These are phyloP conservation scores for Saturnispora diversa DNA, from an alignment of 805 yeast genomes.

Conservation along the genomic window DNA sequence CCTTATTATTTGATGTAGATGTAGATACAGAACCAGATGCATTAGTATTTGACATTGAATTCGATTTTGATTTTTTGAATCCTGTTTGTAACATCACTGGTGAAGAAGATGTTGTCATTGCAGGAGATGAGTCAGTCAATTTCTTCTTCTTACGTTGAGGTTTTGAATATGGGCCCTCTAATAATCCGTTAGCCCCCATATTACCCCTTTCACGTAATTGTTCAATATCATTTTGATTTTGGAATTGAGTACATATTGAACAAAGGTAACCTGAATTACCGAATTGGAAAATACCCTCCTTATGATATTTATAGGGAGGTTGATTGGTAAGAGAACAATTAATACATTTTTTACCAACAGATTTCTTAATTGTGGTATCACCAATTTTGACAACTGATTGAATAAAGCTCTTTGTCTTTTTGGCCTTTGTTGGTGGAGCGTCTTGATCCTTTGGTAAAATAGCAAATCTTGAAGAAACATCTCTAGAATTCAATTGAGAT, in stretches of 20 bases:
- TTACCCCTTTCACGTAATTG: constrained; percentile 28
- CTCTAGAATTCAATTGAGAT: constrained; percentile 18
- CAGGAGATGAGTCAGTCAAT: neutral
- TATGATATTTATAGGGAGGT: constrained; percentile 29
- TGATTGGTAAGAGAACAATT: constrained; percentile 26
- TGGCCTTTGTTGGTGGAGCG: constrained; percentile 26
- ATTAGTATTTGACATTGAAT: neutral
- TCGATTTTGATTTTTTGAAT: neutral
- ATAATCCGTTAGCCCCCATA: constrained; percentile 27
- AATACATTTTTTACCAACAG: constrained; percentile 21
- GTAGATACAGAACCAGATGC: no score
- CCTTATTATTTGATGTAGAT: neutral
- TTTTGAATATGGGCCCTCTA: constrained; percentile 26
- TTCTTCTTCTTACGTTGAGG: constrained; percentile 7
- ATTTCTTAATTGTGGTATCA: constrained; percentile 16
- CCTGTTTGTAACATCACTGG: constrained; percentile 9
- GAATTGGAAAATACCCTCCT: constrained; percentile 29
- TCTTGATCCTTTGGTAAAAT: constrained; percentile 24
- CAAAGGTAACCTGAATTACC: constrained; percentile 32
- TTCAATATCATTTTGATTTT: constrained; percentile 20
- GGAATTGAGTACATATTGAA: constrained; percentile 22
- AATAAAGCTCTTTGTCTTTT: constrained; percentile 27
- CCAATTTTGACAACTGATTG: constrained; percentile 28
- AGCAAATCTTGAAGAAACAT: constrained; percentile 27
- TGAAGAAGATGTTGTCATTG: constrained; percentile 10